phyloP scores from a whole-genome alignment of 352 stramenopile species.

The Phytophthora nicotianae region DNA sequence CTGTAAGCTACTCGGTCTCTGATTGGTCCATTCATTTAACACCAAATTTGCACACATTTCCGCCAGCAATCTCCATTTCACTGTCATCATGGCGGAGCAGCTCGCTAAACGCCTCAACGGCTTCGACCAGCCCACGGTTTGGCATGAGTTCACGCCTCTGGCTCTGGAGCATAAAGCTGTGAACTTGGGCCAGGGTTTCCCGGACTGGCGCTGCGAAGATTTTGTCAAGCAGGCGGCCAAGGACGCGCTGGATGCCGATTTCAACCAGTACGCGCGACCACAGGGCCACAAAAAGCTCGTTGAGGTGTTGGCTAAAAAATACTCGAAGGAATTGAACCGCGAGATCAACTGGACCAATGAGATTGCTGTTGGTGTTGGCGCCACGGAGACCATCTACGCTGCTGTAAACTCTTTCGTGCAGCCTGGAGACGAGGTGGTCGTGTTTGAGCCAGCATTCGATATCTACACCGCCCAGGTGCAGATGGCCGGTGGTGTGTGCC shows the following conservation, averaged over 20 bases:
- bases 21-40: conserved; percentile 27
- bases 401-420: conserved; percentile 92
- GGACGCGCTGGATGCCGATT: conserved; percentile 91
- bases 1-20: conserved; percentile 5
- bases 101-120: conserved; percentile 66
- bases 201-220: conserved; percentile 92
- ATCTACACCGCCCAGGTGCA: conserved; percentile 93
- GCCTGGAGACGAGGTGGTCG: conserved; percentile 95
- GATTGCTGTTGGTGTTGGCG: conserved; percentile 94
- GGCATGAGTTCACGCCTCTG: conserved; percentile 91
- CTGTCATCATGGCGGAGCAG: conserved; percentile 53
- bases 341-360: conserved; percentile 92
- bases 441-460: conserved; percentile 98
- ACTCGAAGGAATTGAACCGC: conserved; percentile 84
- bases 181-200: conserved; percentile 96
- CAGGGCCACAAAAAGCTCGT: conserved; percentile 89
- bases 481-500: conserved; percentile 81
- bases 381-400: conserved; percentile 95
- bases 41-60: conserved; percentile 4
- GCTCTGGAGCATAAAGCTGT: conserved; percentile 86
- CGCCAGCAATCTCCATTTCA: conserved; percentile 18
- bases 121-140: conserved; percentile 84
- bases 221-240: conserved; percentile 96
- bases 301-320: conserved; percentile 89
- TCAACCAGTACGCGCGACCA: conserved; percentile 94